Conservation (phyloP, 1,284 basidiomycete genomes). For the Apiotrichum siamense region DNA sequence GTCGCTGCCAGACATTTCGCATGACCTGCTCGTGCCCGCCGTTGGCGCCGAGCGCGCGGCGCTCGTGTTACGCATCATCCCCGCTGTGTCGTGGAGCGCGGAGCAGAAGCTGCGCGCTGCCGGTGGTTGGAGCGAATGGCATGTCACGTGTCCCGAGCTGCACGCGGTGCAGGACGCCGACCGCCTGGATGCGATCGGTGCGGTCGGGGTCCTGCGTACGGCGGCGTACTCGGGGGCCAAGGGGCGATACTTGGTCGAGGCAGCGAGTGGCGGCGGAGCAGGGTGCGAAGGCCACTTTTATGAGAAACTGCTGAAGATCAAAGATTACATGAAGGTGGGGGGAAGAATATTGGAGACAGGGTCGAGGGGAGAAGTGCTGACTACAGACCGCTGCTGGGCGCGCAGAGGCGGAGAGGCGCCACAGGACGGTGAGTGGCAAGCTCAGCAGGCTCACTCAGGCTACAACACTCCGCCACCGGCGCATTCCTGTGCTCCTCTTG, state of each 20-base stretch:
- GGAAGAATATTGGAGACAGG: no score
- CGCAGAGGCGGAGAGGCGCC: not conserved
- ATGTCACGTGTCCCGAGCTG: conserved; percentile 67
- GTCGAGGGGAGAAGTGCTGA: no score
- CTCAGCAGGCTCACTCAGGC: no score
- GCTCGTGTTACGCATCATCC: conserved; percentile 56
- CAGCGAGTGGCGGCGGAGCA: not conserved
- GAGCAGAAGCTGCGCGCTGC: conserved; percentile 63
- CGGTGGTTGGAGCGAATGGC: conserved; percentile 63
- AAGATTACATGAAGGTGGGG: conserved; percentile 60
- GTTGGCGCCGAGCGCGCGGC: conserved; percentile 13
- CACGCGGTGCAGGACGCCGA: conserved; percentile 92
- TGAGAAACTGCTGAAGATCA: conserved; percentile 74
- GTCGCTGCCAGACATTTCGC: conserved; percentile 21
- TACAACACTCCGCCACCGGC: no score
- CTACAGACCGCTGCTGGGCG: conserved; percentile 56
- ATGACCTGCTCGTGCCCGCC: conserved; percentile 20
- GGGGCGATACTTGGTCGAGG: conserved; percentile 14
- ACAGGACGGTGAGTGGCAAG: conserved; percentile 1
- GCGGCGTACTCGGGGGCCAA: conserved; percentile 66
- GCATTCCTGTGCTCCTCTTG: no score
- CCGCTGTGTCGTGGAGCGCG: conserved; percentile 79
- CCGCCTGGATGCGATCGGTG: conserved; percentile 83
- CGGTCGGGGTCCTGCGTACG: conserved; percentile 79
- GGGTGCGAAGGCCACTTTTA: conserved; percentile 68